Conservation (phyloP, 768 basidiomycete genomes). For the Russula abietina region DNA sequence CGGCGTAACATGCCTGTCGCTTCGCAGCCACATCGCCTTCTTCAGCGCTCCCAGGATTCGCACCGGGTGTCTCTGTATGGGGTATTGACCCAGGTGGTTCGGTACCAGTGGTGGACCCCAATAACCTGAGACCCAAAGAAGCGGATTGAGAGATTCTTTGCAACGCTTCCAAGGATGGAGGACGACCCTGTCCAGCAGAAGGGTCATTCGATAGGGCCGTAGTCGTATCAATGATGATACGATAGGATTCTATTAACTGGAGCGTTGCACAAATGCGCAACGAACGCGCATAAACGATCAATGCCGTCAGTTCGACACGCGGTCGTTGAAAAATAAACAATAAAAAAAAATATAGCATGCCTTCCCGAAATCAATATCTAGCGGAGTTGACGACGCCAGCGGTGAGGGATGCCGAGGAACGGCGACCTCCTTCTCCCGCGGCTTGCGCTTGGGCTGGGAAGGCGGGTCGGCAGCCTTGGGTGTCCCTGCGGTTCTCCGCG, state of each 20-base stretch:
- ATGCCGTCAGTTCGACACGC: neutral
- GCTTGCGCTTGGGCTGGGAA: constrained; percentile 33
- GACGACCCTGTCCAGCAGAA: constrained; percentile 26
- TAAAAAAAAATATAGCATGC: constrained; percentile 26
- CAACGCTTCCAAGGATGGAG: constrained; percentile 30
- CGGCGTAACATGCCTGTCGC: constrained; percentile 28
- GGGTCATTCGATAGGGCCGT: constrained; percentile 30
- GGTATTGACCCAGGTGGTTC: constrained; percentile 19
- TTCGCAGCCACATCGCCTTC: constrained; percentile 28
- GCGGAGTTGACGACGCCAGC: constrained; percentile 25
- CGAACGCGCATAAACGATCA: neutral
- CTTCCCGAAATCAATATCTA: constrained; percentile 40
- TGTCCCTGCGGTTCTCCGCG: constrained; percentile 30
- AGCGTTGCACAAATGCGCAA: constrained; percentile 2
- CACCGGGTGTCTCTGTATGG: constrained; percentile 19
- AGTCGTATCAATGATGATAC: constrained; percentile 38
- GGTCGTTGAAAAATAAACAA: neutral
- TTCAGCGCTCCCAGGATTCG: constrained; percentile 25
- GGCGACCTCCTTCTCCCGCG: constrained; percentile 34
- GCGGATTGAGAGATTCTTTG: constrained; percentile 45
- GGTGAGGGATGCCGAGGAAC: constrained; percentile 28
- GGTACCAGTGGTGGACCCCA: constrained; percentile 37
- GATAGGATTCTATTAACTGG: constrained; percentile 43
- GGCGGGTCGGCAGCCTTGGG: constrained; percentile 16
- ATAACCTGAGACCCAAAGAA: constrained; percentile 36